Conservation (phyloP, 306 rosid species). For the Fragaria nilgerrensis region DNA sequence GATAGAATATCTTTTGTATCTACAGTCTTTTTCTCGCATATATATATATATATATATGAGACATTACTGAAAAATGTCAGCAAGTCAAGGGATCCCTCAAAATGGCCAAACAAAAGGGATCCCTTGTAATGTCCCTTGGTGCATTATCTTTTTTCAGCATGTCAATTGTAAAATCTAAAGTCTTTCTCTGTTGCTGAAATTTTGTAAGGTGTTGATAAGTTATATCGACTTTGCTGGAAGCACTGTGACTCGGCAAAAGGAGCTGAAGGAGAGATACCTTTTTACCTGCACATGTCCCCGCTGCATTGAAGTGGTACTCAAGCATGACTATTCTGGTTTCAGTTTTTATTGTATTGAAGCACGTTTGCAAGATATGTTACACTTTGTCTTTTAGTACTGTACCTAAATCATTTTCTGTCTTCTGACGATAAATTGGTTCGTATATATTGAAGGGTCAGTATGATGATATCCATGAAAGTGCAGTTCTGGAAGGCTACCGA, state of each 20-base stretch:
- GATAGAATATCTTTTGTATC: background rate
- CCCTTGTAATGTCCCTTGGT: too few species aligned
- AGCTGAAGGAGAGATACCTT: slow-evolving; percentile 66
- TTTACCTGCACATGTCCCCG: slow-evolving; percentile 74
- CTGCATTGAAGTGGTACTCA: slow-evolving; percentile 68
- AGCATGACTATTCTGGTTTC: background rate
- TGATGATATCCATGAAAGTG: slow-evolving; percentile 73
- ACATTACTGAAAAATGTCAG: too few species aligned
- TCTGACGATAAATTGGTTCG: slow-evolving; percentile 25
- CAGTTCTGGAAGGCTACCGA: slow-evolving; percentile 75
- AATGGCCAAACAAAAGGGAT: too few species aligned
- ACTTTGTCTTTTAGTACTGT: slow-evolving; percentile 16
- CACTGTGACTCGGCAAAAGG: slow-evolving; percentile 76
- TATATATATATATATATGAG: too few species aligned
- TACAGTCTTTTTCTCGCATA: background rate
- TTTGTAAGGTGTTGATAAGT: slow-evolving; percentile 68
- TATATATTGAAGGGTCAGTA: slow-evolving; percentile 61
- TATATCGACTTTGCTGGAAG: slow-evolving; percentile 81
- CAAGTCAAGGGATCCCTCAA: too few species aligned
- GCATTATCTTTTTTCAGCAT: background rate
- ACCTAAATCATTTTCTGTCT: slow-evolving; percentile 1
- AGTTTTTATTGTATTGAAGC: slow-evolving; percentile 7
- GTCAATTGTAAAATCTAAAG: slow-evolving; percentile 20
- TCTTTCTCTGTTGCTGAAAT: slow-evolving; percentile 17
- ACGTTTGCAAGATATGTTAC: background rate